Conservation (phyloP, 108 stramenopile species). For the Epithemia pelagica region DNA sequence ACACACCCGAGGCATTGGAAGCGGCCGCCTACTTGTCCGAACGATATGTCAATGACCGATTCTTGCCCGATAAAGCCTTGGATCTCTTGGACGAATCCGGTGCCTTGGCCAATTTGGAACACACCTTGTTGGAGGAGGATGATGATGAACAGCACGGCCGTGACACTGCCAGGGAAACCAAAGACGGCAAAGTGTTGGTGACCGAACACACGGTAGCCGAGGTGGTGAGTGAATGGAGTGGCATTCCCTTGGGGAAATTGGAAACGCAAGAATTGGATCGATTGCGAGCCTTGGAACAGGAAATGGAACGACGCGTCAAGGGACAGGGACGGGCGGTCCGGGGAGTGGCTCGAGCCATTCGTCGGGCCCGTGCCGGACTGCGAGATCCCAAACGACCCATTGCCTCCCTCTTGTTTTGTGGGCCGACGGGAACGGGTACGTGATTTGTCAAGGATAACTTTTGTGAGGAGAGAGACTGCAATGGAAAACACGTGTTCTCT, state of each 20-base stretch:
- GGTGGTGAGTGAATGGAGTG: constrained; percentile 60
- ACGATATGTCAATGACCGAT: constrained; percentile 73
- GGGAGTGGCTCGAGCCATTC: constrained; percentile 75
- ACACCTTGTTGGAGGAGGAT: neutral
- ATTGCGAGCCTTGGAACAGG: constrained; percentile 66
- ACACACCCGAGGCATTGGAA: constrained; percentile 44
- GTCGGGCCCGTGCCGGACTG: constrained; percentile 78
- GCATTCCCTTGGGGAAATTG: constrained; percentile 69
- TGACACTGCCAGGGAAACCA: constrained; percentile 12
- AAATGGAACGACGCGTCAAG: constrained; percentile 68
- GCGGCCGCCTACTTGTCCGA: constrained; percentile 68
- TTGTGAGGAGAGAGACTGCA: neutral
- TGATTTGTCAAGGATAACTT: constrained; percentile 4
- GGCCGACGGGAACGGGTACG: constrained; percentile 68
- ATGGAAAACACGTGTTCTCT: neutral
- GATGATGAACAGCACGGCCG: constrained; percentile 13
- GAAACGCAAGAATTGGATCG: constrained; percentile 76
- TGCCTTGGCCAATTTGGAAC: constrained; percentile 75
- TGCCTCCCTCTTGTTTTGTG: constrained; percentile 87
- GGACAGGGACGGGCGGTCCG: constrained; percentile 83
- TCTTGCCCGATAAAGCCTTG: constrained; percentile 79
- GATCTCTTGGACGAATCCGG: constrained; percentile 97
- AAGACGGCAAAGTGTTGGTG: constrained; percentile 39
- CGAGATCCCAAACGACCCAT: constrained; percentile 72
- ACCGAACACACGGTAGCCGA: constrained; percentile 58